Percentiles rank a stretch among this genome's conserved stretches.
These are phyloP conservation scores for Cryphonectria radicalis DNA, from an alignment of 2,329 filamentous ascomycete species.

Conservation along the genomic window DNA sequence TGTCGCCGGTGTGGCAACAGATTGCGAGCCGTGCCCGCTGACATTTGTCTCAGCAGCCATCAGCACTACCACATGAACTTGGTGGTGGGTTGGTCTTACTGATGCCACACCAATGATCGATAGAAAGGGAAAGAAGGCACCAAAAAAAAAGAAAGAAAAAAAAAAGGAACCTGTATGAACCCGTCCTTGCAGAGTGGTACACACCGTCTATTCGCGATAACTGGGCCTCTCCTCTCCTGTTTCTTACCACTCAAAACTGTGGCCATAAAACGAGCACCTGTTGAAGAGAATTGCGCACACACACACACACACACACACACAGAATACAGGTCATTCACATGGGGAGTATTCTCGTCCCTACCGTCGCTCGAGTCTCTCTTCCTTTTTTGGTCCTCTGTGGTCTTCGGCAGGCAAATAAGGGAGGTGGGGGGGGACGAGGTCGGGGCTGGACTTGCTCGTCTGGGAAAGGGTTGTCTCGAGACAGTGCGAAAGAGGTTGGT, in stretches of 20 bases:
- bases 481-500: constrained; percentile 16
- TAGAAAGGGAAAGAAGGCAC: neutral
- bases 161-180: neutral
- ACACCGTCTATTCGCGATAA: neutral
- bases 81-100: constrained; percentile 21
- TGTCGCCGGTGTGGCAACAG: constrained; percentile 26
- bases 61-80: constrained; percentile 25
- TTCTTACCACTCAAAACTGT: neutral
- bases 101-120: constrained; percentile 15
- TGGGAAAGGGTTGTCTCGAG: constrained; percentile 16
- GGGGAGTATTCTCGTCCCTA: too few relatives aligned
- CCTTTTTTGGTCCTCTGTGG: neutral
- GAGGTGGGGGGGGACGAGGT: neutral
- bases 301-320: too few relatives aligned
- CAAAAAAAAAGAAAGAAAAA: neutral
- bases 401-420: constrained; percentile 1
- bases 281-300: too few relatives aligned
- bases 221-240: neutral
- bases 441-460: constrained; percentile 14
- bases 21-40: constrained; percentile 22
- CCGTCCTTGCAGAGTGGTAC: neutral
- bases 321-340: too few relatives aligned
- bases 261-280: neutral
- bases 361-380: neutral
- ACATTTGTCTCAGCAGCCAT: constrained; percentile 28